phyloP scores from a whole-genome alignment of 1,284 basidiomycete genomes.

The Cryptococcus sp. region DNA sequence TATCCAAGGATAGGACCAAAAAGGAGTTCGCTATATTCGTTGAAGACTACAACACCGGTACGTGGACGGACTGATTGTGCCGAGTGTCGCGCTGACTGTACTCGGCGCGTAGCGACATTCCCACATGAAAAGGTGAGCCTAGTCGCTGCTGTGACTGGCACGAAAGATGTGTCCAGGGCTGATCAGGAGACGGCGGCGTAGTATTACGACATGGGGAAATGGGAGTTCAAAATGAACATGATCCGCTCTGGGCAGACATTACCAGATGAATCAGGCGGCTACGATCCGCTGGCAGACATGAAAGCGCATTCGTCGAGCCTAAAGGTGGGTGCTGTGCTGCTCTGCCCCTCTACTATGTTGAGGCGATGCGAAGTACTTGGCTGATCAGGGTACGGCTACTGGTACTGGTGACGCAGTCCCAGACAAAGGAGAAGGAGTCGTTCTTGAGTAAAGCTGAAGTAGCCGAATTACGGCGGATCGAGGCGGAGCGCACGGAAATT shows the following conservation, averaged over 20 bases:
- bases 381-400: background rate
- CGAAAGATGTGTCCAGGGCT: background rate
- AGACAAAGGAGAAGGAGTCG: constrained; percentile 63
- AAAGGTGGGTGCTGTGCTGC: constrained; percentile 24
- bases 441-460: constrained; percentile 76
- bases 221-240: constrained; percentile 76
- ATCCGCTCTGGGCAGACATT: constrained; percentile 77
- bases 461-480: constrained; percentile 73
- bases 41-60: constrained; percentile 87
- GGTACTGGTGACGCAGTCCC: constrained; percentile 54
- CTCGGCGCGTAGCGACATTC: constrained; percentile 64
- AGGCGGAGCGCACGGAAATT: constrained; percentile 76
- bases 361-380: too few relatives aligned
- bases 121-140: constrained; percentile 71
- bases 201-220: constrained; percentile 80
- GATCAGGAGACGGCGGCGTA: constrained; percentile 6
- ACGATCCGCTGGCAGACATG: constrained; percentile 78
- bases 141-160: background rate
- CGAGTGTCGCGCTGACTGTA: background rate
- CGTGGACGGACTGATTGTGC: constrained; percentile 21
- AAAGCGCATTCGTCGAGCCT: constrained; percentile 61
- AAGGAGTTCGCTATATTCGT: constrained; percentile 73
- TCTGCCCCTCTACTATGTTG: background rate
- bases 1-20: constrained; percentile 76
- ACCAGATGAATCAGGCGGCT: constrained; percentile 59